A percentile compares a stretch with the other conserved stretches of the same genome.
Conservation (phyloP, 2,329 filamentous ascomycete genomes). For the Phoma sp. region DNA sequence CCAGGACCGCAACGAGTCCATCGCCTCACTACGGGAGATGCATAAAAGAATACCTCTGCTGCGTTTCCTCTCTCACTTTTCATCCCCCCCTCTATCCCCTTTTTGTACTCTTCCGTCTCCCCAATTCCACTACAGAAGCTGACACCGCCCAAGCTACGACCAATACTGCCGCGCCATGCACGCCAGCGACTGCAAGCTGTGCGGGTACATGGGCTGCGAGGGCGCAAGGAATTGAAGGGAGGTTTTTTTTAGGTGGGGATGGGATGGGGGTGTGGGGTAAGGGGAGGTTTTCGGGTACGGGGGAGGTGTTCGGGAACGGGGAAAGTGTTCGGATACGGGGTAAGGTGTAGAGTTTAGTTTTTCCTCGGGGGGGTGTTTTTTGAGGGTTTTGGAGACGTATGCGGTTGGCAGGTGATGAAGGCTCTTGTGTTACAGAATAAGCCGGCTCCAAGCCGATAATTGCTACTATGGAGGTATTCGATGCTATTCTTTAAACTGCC, state of each 20-base stretch:
- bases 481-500: too few relatives aligned
- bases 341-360: too few relatives aligned
- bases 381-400: too few relatives aligned
- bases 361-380: too few relatives aligned
- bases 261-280: constrained; percentile 1
- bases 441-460: too few relatives aligned
- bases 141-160: background rate
- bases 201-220: background rate
- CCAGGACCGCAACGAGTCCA: too few relatives aligned
- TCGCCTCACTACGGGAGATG: background rate
- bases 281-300: background rate
- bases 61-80: background rate
- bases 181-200: background rate
- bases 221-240: background rate
- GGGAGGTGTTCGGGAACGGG: background rate
- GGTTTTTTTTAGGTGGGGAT: background rate
- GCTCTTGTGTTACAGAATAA: too few relatives aligned
- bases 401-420: too few relatives aligned
- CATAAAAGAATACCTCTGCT: background rate
- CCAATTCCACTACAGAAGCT: background rate
- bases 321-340: background rate
- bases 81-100: too few relatives aligned
- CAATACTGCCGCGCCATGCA: constrained; percentile 4
- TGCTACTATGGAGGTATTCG: too few relatives aligned
- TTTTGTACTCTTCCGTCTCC: background rate